Conservation (phyloP, 352 stramenopile species). For the Blastocystis sp. region DNA sequence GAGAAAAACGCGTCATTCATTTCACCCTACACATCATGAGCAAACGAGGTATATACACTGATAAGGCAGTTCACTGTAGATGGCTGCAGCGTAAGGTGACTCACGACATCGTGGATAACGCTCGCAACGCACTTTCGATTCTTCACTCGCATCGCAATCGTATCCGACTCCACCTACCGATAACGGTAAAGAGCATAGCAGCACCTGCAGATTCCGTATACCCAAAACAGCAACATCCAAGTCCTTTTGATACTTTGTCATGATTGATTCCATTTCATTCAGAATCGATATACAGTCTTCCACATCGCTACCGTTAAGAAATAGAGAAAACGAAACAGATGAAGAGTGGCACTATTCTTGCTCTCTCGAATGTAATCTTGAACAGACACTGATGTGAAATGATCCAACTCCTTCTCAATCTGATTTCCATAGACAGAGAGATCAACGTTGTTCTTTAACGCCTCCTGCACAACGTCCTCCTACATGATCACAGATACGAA, state of each 20-base stretch:
- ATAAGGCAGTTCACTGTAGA: conserved; percentile 37
- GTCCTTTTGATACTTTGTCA: conserved; percentile 46
- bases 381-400: conserved; percentile 8
- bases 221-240: conserved; percentile 22
- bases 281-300: conserved; percentile 24
- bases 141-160: conserved; percentile 38
- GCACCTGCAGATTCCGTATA: conserved; percentile 40
- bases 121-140: conserved; percentile 11
- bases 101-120: conserved; percentile 5
- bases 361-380: conserved; percentile 44
- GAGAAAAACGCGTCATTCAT: conserved; percentile 44
- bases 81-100: conserved; percentile 18
- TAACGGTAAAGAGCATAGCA: not conserved
- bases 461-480: conserved; percentile 52
- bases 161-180: conserved; percentile 29
- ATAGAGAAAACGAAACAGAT: not conserved
- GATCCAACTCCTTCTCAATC: conserved; percentile 26
- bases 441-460: conserved; percentile 51
- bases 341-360: conserved; percentile 42
- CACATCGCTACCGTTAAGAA: conserved; percentile 26
- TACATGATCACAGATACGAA: not conserved
- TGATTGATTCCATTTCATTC: conserved; percentile 20
- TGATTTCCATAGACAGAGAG: conserved; percentile 38
- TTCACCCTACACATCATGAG: conserved; percentile 7
- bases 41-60: not conserved